phyloP scores from a whole-genome alignment of 2,329 filamentous ascomycete species.

The Drechslerella dactyloides region DNA sequence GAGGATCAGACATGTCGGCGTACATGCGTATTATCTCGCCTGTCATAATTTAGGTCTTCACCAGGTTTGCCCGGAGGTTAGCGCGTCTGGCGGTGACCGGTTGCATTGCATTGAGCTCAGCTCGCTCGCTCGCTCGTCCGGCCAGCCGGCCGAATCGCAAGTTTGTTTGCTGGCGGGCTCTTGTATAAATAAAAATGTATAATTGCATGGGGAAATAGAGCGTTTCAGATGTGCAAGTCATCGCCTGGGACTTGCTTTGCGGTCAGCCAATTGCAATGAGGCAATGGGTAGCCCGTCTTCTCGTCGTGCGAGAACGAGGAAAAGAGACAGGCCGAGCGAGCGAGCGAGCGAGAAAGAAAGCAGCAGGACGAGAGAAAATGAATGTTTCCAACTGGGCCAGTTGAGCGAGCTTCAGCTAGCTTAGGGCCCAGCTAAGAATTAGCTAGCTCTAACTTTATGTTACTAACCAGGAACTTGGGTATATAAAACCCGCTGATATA shows the following conservation, averaged over 20 bases:
- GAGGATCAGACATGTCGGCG: slow-evolving; percentile 3
- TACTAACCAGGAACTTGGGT: slow-evolving; percentile 5
- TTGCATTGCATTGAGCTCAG: slow-evolving; percentile 49
- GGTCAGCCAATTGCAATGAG: slow-evolving; percentile 18
- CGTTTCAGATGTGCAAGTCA: slow-evolving; percentile 50
- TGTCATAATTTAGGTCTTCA: slow-evolving; percentile 7
- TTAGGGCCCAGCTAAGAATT: not conserved
- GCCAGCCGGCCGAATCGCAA: not conserved
- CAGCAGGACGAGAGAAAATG: slow-evolving; percentile 10
- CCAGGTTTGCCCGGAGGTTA: slow-evolving; percentile 26
- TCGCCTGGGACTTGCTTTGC: slow-evolving; percentile 31
- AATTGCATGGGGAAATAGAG: slow-evolving; percentile 35
- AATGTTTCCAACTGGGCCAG: not conserved
- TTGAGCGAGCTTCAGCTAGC: slow-evolving; percentile 3
- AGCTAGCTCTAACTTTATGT: slow-evolving; percentile 1
- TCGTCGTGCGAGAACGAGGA: not conserved
- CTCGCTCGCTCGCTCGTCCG: not conserved
- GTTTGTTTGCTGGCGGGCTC: not conserved
- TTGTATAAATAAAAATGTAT: slow-evolving; percentile 9
- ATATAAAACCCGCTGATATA: slow-evolving; percentile 10
- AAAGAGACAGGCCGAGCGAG: not conserved
- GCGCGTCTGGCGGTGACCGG: slow-evolving; percentile 34
- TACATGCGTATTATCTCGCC: slow-evolving; percentile 4
- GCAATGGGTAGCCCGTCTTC: slow-evolving; percentile 2
- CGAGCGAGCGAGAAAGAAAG: not conserved